These are phyloP conservation scores for Pistacia integerrima DNA, from an alignment of 345 rosid genomes.

Conservation along the genomic window DNA sequence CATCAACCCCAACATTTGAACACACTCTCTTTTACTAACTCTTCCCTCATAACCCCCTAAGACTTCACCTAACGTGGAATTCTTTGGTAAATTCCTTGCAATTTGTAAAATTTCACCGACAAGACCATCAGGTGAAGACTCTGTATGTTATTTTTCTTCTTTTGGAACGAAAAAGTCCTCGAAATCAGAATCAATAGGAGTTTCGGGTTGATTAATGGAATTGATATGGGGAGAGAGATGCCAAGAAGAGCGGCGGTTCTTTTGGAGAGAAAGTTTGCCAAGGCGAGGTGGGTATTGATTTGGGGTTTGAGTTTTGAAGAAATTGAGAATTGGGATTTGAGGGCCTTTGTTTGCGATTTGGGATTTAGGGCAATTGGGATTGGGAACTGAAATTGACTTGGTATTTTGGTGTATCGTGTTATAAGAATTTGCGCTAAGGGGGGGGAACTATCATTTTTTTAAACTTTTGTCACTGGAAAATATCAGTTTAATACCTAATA, in stretches of 20 bases:
- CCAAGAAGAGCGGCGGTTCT: conserved; percentile 74
- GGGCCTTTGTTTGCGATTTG: too few relatives aligned
- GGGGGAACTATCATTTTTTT: too few relatives aligned
- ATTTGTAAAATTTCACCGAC: conserved; percentile 52
- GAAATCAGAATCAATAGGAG: conserved; percentile 24
- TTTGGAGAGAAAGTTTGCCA: conserved; percentile 56
- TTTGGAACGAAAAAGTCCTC: conserved; percentile 6
- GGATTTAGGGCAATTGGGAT: too few relatives aligned
- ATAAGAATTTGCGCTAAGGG: too few relatives aligned
- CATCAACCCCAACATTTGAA: conserved; percentile 60
- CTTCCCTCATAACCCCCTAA: conserved; percentile 48
- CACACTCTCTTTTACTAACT: conserved; percentile 48
- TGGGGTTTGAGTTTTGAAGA: conserved; percentile 61
- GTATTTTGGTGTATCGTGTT: too few relatives aligned
- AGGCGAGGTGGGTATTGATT: conserved; percentile 50
- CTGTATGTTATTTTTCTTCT: conserved; percentile 24
- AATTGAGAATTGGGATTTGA: conserved; percentile 50
- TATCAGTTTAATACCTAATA: too few relatives aligned
- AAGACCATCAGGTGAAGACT: conserved; percentile 23
- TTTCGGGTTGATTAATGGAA: conserved; percentile 20
- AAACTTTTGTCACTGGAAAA: too few relatives aligned
- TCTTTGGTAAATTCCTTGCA: conserved; percentile 52
- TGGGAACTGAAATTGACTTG: too few relatives aligned
- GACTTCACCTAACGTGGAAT: conserved; percentile 69
- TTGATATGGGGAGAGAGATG: conserved; percentile 49